These are phyloP conservation scores for Acacia acuminata DNA, from an alignment of 306 rosid species.

Conservation along the genomic window DNA sequence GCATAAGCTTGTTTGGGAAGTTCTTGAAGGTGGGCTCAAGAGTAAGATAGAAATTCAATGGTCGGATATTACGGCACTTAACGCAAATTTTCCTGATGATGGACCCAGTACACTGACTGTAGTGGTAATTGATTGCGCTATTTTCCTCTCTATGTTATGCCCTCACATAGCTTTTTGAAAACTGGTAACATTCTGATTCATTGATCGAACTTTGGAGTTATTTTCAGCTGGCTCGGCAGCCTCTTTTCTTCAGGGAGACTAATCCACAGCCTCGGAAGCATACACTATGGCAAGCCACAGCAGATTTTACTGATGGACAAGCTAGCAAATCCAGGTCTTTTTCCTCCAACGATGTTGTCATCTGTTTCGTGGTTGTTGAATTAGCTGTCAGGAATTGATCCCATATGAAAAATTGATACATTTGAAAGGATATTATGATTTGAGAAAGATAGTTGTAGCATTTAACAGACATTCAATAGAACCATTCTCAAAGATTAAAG, in stretches of 20 bases:
- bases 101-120: constrained; percentile 68
- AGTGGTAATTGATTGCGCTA: constrained; percentile 55
- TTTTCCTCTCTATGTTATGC: neutral
- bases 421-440: neutral
- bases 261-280: constrained; percentile 96
- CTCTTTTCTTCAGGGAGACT: constrained; percentile 87
- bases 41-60: constrained; percentile 90
- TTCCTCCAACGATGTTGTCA: neutral
- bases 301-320: constrained; percentile 86
- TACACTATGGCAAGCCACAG: constrained; percentile 85
- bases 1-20: constrained; percentile 97
- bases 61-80: constrained; percentile 75
- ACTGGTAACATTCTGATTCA: neutral
- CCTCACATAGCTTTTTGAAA: neutral
- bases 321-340: constrained; percentile 59
- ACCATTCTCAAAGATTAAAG: neutral
- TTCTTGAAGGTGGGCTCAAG: constrained; percentile 89
- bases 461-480: neutral
- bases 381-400: neutral
- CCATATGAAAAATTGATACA: neutral
- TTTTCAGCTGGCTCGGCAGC: constrained; percentile 76
- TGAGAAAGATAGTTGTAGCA: neutral
- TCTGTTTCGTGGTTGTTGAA: neutral
- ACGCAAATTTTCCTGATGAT: constrained; percentile 74
- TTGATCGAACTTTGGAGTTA: neutral